phyloP scores from a whole-genome alignment of 2,329 filamentous ascomycete genomes.

The Pezicula rhizophila region DNA sequence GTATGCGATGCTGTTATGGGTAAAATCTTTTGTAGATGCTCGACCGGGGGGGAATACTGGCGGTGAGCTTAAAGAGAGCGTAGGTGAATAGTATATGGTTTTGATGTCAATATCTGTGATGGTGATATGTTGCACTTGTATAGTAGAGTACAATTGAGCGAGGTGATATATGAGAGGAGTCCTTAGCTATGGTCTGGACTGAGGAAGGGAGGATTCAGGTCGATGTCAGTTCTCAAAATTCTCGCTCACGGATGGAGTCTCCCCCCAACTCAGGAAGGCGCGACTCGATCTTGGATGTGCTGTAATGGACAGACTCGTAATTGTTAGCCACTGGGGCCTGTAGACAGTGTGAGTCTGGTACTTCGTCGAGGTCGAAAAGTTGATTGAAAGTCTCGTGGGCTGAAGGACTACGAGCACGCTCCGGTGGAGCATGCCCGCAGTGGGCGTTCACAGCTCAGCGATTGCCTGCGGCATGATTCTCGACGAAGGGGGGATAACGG shows the following conservation, averaged over 20 bases:
- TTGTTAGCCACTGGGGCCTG: conserved; percentile 10
- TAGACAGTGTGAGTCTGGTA: conserved; percentile 46
- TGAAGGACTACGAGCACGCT: conserved; percentile 74
- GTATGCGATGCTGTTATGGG: not conserved
- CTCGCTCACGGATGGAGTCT: conserved; percentile 18
- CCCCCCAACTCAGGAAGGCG: conserved; percentile 15
- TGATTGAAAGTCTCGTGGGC: conserved; percentile 69
- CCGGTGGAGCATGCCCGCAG: conserved; percentile 58
- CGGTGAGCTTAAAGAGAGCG: not conserved
- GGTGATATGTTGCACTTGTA: too few relatives aligned
- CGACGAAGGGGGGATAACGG: conserved; percentile 60
- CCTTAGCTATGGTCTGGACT: not conserved
- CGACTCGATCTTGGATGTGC: conserved; percentile 20
- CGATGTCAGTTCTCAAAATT: not conserved
- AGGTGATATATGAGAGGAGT: conserved; percentile 4
- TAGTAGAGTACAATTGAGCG: too few relatives aligned
- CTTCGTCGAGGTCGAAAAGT: conserved; percentile 63
- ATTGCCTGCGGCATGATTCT: conserved; percentile 69
- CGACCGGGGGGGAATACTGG: conserved; percentile 1
- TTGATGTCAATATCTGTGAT: too few relatives aligned
- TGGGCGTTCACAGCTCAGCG: conserved; percentile 89
- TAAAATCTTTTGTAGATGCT: not conserved
- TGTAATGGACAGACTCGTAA: conserved; percentile 30
- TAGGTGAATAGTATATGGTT: too few relatives aligned
- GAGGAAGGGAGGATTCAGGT: conserved; percentile 4